Base-by-base conservation (phyloP, 345 rosid genomes). In the Brassica juncea region DNA sequence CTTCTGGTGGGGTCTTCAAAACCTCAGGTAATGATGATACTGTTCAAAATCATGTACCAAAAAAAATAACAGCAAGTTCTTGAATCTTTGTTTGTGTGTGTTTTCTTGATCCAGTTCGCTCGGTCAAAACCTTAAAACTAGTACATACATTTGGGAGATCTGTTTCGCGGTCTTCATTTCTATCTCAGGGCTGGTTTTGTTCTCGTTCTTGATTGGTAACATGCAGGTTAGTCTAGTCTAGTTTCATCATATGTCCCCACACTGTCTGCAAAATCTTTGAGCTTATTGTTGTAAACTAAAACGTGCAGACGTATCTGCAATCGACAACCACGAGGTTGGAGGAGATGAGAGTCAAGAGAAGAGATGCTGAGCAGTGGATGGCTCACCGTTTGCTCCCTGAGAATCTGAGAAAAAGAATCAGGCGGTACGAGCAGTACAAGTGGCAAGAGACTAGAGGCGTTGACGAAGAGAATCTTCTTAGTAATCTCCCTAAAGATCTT, bases 291-390 rank as follows among this genome's bases (percentile, higher is more conserved):
- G 8, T n/a, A 31, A 32, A 15, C 47, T 0, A 65, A 35, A 19
- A 37, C 31, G 66, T 71, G 30, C 80, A 92, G 97, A 92, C 93
- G 6, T 92, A 90, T 74, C 81, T 92, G 84, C 97, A 92, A 77
- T 92, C 93, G 0, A 88, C 91, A 4, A 90, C 94, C 8, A 88
- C 87, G 2, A 87, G 96, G 80, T 81, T 89, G 82, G 98, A 94
- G 80, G 91, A 92, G 80, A 94, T 94, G 96, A 89, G 92, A 82
- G 88, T 92, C 54, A 94, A 90, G 82, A 86, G 98, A 74, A 84
- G 89, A 74, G 98, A 94, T 9, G 93, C 92, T 0, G 97, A 94
- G 57, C 94, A 90, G 79, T 94, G 98, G 98, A 94, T 94, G 98
- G 77, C 90, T 72, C 92, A 88, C 62, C 89, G 92, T 3, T 65